Percentiles rank a stretch among this genome's conserved stretches.
Evolutionary conservation across 2,329 filamentous ascomycete species (phyloP).

Genomic region (Botrytis pseudocinerea): DNA sequence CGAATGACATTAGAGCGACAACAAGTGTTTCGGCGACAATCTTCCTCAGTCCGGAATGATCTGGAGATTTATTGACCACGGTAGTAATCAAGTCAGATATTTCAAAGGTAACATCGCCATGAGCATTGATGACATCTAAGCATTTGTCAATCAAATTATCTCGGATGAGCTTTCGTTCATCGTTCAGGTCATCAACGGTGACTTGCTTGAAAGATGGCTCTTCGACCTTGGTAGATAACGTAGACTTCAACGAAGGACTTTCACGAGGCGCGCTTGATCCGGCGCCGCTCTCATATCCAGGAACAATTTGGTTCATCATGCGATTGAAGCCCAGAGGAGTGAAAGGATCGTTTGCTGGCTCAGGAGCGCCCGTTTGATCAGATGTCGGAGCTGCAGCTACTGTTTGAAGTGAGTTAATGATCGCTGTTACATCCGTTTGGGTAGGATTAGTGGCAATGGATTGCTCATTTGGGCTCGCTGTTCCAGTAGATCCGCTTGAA

Average conservation of each 20-base stretch:
- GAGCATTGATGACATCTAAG: slow-evolving; percentile 83
- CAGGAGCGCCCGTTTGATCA: slow-evolving; percentile 9
- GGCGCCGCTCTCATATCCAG: slow-evolving; percentile 15
- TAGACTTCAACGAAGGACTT: slow-evolving; percentile 18
- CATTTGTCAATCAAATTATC: slow-evolving; percentile 83
- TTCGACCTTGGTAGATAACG: slow-evolving; percentile 20
- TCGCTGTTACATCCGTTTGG: slow-evolving; percentile 23
- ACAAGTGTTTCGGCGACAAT: slow-evolving; percentile 83
- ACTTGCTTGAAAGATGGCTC: slow-evolving; percentile 39
- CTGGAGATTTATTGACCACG: slow-evolving; percentile 62
- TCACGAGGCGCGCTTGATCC: slow-evolving; percentile 15
- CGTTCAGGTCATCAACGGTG: slow-evolving; percentile 78
- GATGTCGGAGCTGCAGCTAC: slow-evolving; percentile 16
- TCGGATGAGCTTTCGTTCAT: slow-evolving; percentile 70
- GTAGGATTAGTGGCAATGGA: slow-evolving; percentile 29
- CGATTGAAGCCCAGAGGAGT: slow-evolving; percentile 29
- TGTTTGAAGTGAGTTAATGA: slow-evolving; percentile 29
- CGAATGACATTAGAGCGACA: slow-evolving; percentile 74
- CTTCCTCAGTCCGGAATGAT: slow-evolving; percentile 56
- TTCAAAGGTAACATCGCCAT: slow-evolving; percentile 87
- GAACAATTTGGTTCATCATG: slow-evolving; percentile 27
- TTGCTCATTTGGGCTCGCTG: slow-evolving; percentile 37
- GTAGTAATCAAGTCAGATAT: slow-evolving; percentile 82
- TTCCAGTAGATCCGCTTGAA: slow-evolving; percentile 34
- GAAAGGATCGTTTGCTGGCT: slow-evolving; percentile 8